Conservation (phyloP, 306 rosid species). For the Potentilla sterilis region DNA sequence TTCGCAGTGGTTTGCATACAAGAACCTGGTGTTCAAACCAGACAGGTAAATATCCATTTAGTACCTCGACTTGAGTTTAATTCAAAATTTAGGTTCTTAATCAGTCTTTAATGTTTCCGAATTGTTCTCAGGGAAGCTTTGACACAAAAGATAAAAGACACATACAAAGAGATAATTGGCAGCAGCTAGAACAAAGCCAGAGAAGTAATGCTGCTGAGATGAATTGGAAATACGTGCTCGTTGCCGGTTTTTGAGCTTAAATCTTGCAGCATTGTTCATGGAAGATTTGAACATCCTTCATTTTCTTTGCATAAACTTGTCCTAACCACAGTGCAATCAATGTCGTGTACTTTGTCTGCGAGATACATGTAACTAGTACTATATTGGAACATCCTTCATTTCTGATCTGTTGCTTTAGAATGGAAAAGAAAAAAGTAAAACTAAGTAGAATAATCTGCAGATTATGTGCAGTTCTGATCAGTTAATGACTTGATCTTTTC, state of each 20-base stretch:
- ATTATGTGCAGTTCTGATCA: conserved; percentile 2
- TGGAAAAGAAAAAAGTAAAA: conserved; percentile 18
- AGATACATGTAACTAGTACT: conserved; percentile 37
- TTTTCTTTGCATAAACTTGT: conserved; percentile 37
- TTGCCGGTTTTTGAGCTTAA: conserved; percentile 28
- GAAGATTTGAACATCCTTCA: conserved; percentile 30
- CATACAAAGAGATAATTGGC: conserved; percentile 60
- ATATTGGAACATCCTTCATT: conserved; percentile 18
- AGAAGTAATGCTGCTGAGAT: conserved; percentile 33
- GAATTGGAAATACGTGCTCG: conserved; percentile 20
- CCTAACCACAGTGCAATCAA: conserved; percentile 35
- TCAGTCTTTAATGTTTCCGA: neutral
- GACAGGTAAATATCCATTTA: conserved; percentile 51
- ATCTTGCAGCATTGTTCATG: conserved; percentile 40
- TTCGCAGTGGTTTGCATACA: conserved; percentile 81
- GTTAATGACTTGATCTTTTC: conserved; percentile 2
- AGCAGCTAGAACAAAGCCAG: conserved; percentile 48
- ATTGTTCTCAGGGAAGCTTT: conserved; percentile 62
- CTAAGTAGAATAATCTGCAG: conserved; percentile 8
- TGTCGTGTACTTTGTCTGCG: conserved; percentile 34
- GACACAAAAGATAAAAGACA: conserved; percentile 51
- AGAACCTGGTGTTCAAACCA: conserved; percentile 71
- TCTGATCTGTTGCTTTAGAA: conserved; percentile 19
- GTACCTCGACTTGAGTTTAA: neutral
- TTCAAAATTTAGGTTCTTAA: neutral